A percentile compares a stretch with the other conserved stretches of the same genome.
phyloP scores from a whole-genome alignment of 768 basidiomycete species.

The Lentinula lateritia region DNA sequence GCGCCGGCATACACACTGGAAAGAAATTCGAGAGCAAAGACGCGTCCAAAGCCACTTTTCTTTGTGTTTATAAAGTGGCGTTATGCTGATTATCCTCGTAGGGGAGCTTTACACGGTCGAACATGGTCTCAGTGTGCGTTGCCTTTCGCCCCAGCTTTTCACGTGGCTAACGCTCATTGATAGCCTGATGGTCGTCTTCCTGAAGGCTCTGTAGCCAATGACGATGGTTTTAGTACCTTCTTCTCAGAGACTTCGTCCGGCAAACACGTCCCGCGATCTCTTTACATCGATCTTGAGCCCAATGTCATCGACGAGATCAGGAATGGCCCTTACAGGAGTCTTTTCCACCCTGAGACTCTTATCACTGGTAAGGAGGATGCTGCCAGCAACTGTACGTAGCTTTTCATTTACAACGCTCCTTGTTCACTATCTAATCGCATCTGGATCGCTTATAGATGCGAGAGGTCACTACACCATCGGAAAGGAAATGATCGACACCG shows the following conservation, averaged over 20 bases:
- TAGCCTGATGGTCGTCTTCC: constrained; percentile 93
- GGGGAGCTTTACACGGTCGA: constrained; percentile 99
- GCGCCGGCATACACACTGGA: background rate
- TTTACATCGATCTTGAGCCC: constrained; percentile 96
- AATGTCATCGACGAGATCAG: constrained; percentile 98
- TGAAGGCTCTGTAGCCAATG: constrained; percentile 71
- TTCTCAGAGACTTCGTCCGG: constrained; percentile 97
- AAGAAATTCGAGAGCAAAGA: constrained; percentile 11
- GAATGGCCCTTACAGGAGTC: constrained; percentile 89
- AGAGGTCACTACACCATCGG: constrained; percentile 99
- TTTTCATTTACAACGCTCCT: background rate
- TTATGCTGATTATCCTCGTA: constrained; percentile 34
- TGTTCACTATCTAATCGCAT: background rate
- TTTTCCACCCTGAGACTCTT: constrained; percentile 99
- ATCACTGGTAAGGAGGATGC: constrained; percentile 99
- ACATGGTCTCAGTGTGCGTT: constrained; percentile 90
- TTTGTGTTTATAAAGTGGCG: constrained; percentile 19
- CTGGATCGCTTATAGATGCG: constrained; percentile 59
- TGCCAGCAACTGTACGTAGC: constrained; percentile 87
- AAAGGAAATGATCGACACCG: constrained; percentile 95
- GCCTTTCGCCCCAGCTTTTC: constrained; percentile 2
- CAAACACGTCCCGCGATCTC: constrained; percentile 95
- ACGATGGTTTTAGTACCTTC: constrained; percentile 97
- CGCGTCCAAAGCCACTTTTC: constrained; percentile 22
- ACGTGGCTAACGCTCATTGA: constrained; percentile 15